Evolutionary conservation across 352 stramenopile genomes (phyloP), one percentile per base, ranked within the genome.

Genomic region (Globisporangium solare): DNA sequence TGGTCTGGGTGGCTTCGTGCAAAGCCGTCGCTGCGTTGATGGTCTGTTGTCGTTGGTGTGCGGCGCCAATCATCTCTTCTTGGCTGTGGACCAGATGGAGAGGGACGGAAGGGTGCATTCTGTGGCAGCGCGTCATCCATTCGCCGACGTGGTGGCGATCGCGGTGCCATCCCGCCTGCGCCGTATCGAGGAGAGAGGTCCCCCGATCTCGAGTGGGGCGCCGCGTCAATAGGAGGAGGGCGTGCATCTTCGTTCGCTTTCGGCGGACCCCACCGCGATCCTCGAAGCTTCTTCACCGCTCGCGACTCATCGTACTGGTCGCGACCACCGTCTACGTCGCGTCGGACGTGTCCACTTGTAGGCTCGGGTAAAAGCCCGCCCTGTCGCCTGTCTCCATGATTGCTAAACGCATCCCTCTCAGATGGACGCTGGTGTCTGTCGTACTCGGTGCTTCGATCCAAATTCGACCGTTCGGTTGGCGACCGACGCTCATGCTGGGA

Each of bases 211-310:
- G 54, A 27, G 27, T 35, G 27, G 6, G 17, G n/a, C n/a, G 69
- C 57, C 42, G 72, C 81, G 60, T 81, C 60, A 67, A 90, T 81
- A 47, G 67, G 68, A 47, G 71, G 57, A 56, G 76, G 72, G 64
- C 72, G 76, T 66, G 69, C 70, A 48, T 67, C 68, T 41, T 63
- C 60, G 2, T 48, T 6, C 54, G 67, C 54, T 47, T 78, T 84
- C 37, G 79, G 69, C 42, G 81, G 81, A 1, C 79, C 82, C 82
- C 82, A 92, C 18, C 82, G 79, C 47, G 82, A 92, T 12, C 72
- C 68, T 35, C 79, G 76, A n/a, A 66, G 58, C 42, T 86, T 88
- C 66, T 92, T 92, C 18, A 55, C 12, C 35, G 73, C 64, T 15
- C 81, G 76, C 14, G 45, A 54, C 8, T 47, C 46, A 41, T 88